Conservation (phyloP, 208 protist genomes). For the Wallacemonas sp. region DNA sequence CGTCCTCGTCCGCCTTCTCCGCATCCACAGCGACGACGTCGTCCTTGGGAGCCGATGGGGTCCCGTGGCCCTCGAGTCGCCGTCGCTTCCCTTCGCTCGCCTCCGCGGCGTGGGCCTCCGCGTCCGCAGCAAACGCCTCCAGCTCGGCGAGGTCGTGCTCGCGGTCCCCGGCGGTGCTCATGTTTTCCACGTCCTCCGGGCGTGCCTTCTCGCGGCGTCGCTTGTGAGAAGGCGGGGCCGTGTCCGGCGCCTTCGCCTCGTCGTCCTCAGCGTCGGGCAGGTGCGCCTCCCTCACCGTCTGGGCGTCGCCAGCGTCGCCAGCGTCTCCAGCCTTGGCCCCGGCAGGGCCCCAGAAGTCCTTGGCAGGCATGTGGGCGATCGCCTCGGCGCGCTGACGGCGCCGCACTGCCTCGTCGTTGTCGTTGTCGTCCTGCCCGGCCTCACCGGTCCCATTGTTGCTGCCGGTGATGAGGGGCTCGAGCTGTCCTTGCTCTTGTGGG, state of each 20-base stretch:
- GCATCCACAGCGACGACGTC: background rate
- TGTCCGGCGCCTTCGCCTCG: background rate
- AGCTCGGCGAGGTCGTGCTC: constrained; percentile 62
- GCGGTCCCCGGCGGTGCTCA: constrained; percentile 33
- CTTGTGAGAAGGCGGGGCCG: constrained; percentile 7
- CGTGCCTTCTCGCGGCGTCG: too few relatives aligned
- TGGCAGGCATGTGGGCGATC: constrained; percentile 22
- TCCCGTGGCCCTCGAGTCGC: background rate
- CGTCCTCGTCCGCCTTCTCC: constrained; percentile 9
- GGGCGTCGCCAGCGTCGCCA: background rate
- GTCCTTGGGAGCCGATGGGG: background rate
- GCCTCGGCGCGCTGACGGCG: constrained; percentile 26
- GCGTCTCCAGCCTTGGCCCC: constrained; percentile 6
- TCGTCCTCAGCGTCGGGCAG: background rate
- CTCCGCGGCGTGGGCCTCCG: background rate
- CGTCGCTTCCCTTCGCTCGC: background rate
- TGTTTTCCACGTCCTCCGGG: background rate
- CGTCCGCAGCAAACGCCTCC: constrained; percentile 32
- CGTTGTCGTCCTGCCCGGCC: constrained; percentile 15
- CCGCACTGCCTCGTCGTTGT: constrained; percentile 4
- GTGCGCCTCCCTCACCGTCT: constrained; percentile 4
- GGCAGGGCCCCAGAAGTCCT: constrained; percentile 21
- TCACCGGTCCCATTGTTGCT: constrained; percentile 2
- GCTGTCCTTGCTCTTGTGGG: constrained; percentile 13
- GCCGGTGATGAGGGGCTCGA: background rate